Percentiles rank a stretch among this genome's conserved stretches.
Conservation (phyloP, 305 asterid genomes). For the Petunia hybrid region DNA sequence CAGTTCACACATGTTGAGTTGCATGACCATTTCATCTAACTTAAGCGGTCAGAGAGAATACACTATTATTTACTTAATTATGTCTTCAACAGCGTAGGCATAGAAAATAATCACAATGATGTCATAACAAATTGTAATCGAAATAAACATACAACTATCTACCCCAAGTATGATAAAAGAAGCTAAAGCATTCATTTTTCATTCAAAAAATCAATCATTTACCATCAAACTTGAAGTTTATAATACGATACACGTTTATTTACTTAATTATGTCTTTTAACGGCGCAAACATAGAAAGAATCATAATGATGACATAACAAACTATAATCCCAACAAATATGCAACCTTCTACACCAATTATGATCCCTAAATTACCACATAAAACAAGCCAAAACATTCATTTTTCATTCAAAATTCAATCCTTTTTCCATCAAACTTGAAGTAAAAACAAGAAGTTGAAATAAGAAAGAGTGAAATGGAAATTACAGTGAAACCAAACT, state of each 20-base stretch:
- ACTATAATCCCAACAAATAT: not conserved
- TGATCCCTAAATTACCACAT: not conserved
- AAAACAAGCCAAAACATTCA: not conserved
- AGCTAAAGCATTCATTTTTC: not conserved
- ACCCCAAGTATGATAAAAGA: conserved; percentile 13
- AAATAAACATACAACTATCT: not conserved
- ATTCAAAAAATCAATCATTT: no score
- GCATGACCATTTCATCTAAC: not conserved
- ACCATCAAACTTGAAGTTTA: no score
- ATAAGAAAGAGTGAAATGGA: conserved; percentile 16
- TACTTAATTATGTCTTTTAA: not conserved
- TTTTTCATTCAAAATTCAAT: not conserved
- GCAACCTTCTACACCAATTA: not conserved
- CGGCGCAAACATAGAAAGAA: not conserved
- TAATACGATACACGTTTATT: no score
- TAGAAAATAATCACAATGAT: not conserved
- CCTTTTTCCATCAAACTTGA: conserved; percentile 18
- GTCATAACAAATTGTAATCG: not conserved
- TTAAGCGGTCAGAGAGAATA: not conserved
- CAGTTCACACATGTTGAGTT: not conserved
- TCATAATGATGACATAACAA: not conserved
- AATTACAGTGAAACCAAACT: conserved; percentile 94
- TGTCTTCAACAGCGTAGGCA: not conserved
- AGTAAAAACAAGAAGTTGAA: not conserved
- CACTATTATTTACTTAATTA: not conserved